Base-by-base conservation (phyloP, 2,329 filamentous ascomycete species). In the Coniochaeta sp. region DNA sequence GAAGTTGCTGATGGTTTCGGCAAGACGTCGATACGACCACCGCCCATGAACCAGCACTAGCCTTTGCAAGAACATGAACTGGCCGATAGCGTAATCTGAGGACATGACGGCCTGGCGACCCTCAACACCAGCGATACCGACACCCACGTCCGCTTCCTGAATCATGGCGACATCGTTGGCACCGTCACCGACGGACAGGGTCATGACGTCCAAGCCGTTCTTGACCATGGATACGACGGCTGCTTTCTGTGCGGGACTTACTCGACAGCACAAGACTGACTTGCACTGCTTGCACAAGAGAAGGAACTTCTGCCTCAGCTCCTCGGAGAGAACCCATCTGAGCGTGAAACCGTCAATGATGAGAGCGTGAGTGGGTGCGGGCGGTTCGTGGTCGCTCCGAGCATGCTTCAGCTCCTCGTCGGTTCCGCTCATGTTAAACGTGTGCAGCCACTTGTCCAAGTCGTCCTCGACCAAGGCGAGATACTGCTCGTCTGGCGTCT, bases 151-250 rank as follows among this genome's bases (percentile, higher is more conserved):
- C 17, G 93, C 93, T 74, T 96, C 92, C 74, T 97, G 93, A 68
- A 97, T 97, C 93, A 97, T 97, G 66, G 93, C 92, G 63, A 97
- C 91, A 74, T 97, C 93, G 72, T 97, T 97, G 70, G 93, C 93
- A 70, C 93, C 93, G 69, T 97, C 93, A 62, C 93, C 93, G 62
- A 97, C 90, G 1, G 92, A 93, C 34, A 97, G 82, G 0, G 95
- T 97, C 87, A 99, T 96, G 69, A 98, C 93, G 71, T 98, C 91
- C 50, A 99, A 79, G 26, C 95, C 93, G 63, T 88, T 88, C 79
- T 97, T 97, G 65, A 99, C 96, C 87, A 99, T 91, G 62, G 88
- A 83, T 58, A 98, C 95, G 42, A 99, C 95, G n/a, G 93, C 89
- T 58, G 95, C 96, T 74, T 99, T 99, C 71, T 99, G 95, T 40